Percentiles rank a stretch among this genome's conserved stretches.
These are phyloP conservation scores for Polychaeton citri DNA, from an alignment of 2,329 filamentous ascomycete genomes.

Conservation along the genomic window DNA sequence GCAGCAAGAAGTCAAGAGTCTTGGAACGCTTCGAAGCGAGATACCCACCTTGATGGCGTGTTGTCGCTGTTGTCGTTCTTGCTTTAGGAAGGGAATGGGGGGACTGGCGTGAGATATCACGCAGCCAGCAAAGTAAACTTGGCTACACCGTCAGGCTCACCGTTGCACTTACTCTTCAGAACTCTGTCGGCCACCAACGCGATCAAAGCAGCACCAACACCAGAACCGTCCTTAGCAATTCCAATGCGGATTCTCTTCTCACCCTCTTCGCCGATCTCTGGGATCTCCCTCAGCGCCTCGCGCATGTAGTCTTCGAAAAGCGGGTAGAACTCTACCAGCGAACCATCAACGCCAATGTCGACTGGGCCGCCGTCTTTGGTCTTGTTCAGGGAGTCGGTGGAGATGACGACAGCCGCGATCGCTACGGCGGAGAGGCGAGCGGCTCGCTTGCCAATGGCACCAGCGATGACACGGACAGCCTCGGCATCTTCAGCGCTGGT, in stretches of 20 bases:
- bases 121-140: not conserved
- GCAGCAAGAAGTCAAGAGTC: not conserved
- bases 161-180: slow-evolving; percentile 11
- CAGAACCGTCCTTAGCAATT: slow-evolving; percentile 92
- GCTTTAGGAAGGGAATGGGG: not conserved
- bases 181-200: slow-evolving; percentile 68
- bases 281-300: slow-evolving; percentile 62
- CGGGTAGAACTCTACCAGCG: slow-evolving; percentile 89
- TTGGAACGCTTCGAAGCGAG: not conserved
- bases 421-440: slow-evolving; percentile 80
- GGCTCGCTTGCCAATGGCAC: slow-evolving; percentile 75
- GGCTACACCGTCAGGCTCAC: not conserved
- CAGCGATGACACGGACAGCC: slow-evolving; percentile 70
- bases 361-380: slow-evolving; percentile 49
- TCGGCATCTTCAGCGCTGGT: slow-evolving; percentile 73
- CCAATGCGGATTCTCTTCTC: slow-evolving; percentile 85
- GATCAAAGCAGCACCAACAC: slow-evolving; percentile 89
- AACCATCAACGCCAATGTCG: slow-evolving; percentile 90
- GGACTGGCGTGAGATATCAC: not conserved
- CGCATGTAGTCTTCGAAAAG: slow-evolving; percentile 80
- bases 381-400: slow-evolving; percentile 54
- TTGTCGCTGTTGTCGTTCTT: not conserved
- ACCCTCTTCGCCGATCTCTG: slow-evolving; percentile 63
- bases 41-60: not conserved
- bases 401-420: slow-evolving; percentile 69